Conservation (phyloP, 345 rosid species). For the Murraya paniculata region DNA sequence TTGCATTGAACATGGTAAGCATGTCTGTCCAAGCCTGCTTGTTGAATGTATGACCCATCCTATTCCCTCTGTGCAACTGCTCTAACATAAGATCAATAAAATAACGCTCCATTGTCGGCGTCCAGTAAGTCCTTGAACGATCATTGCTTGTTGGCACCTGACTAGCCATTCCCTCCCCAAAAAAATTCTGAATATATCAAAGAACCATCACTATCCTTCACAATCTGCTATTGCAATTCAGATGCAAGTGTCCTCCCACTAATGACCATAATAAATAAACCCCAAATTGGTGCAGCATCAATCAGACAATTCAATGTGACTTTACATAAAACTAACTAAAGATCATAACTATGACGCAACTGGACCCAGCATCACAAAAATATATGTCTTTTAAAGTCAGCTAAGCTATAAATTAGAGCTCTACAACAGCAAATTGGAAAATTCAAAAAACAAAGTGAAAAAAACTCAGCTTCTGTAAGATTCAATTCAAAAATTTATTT, state of each 20-base stretch:
- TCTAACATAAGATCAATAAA: constrained; percentile 87
- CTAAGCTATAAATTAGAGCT: neutral
- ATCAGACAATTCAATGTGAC: constrained; percentile 2
- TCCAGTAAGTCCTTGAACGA: constrained; percentile 81
- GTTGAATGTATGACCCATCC: constrained; percentile 76
- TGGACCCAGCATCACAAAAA: neutral
- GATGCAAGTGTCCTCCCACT: neutral
- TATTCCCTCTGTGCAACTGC: constrained; percentile 71
- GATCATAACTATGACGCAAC: neutral
- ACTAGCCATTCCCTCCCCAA: constrained; percentile 32
- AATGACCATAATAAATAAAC: neutral
- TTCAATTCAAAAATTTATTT: neutral
- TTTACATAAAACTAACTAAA: neutral
- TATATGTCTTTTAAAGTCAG: neutral
- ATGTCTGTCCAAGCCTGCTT: constrained; percentile 86
- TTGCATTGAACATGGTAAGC: constrained; percentile 58
- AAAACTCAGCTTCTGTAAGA: neutral
- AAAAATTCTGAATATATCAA: neutral
- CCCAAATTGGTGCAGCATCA: neutral
- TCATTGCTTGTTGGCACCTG: constrained; percentile 46
- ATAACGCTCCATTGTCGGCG: constrained; percentile 80
- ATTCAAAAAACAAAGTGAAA: too few species aligned
- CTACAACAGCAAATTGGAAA: neutral
- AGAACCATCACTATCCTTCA: neutral
- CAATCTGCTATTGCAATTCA: neutral